These are phyloP conservation scores for Lentinula sp. DNA, from an alignment of 768 basidiomycete species.

Conservation along the genomic window DNA sequence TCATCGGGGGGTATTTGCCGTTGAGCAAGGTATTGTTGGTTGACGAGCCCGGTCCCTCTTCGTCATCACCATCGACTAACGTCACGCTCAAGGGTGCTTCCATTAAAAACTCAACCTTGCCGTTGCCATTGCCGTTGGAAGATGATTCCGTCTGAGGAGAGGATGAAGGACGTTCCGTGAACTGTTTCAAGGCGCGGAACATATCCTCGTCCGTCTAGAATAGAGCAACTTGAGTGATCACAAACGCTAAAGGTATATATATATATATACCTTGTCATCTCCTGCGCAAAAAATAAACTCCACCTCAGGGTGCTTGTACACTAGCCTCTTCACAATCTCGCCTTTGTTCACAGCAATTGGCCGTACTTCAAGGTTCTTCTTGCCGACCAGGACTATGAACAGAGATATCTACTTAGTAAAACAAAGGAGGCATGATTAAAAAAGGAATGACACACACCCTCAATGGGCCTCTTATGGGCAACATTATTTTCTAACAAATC, in stretches of 20 bases:
- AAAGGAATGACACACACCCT: slow-evolving; percentile 43
- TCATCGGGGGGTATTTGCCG: slow-evolving; percentile 32
- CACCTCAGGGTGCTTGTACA: slow-evolving; percentile 90
- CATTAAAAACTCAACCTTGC: slow-evolving; percentile 28
- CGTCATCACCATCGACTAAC: slow-evolving; percentile 42
- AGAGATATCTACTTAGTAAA: neutral
- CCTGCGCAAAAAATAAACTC: slow-evolving; percentile 98
- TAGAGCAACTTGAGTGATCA: neutral
- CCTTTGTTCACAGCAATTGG: slow-evolving; percentile 97
- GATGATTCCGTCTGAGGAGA: slow-evolving; percentile 8
- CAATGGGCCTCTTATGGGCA: slow-evolving; percentile 89
- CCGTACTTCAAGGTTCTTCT: slow-evolving; percentile 97
- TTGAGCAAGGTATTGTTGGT: neutral
- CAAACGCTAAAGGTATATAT: neutral
- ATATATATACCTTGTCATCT: slow-evolving; percentile 77
- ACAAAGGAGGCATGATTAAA: no score
- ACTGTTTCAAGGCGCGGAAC: slow-evolving; percentile 84
- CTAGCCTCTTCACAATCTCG: slow-evolving; percentile 92
- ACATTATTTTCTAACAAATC: slow-evolving; percentile 94
- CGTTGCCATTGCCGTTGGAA: neutral
- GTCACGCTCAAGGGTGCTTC: slow-evolving; percentile 53
- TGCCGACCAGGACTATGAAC: slow-evolving; percentile 78
- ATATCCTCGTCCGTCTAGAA: slow-evolving; percentile 94
- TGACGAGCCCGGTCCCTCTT: neutral
- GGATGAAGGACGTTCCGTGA: slow-evolving; percentile 23